These are phyloP conservation scores for Pleurotus giganteus DNA, from an alignment of 768 basidiomycete species.

Conservation along the genomic window DNA sequence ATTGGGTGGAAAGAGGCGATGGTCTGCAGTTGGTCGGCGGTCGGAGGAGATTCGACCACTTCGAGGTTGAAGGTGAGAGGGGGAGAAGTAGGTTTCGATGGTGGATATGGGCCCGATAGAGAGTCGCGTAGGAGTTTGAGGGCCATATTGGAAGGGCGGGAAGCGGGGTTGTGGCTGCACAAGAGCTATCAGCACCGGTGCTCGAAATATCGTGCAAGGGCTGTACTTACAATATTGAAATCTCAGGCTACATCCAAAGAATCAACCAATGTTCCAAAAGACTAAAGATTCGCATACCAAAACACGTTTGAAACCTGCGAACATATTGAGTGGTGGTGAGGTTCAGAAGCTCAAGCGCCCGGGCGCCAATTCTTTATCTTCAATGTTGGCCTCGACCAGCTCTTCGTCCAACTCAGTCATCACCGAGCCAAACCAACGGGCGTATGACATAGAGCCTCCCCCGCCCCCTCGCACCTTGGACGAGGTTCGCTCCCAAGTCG, in stretches of 20 bases:
- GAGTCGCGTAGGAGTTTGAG: slow-evolving; percentile 59
- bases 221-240: slow-evolving; percentile 14
- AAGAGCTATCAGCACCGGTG: background rate
- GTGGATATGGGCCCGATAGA: slow-evolving; percentile 61
- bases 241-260: slow-evolving; percentile 10
- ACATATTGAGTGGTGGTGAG: slow-evolving; percentile 10
- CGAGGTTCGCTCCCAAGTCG: slow-evolving; percentile 50
- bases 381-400: slow-evolving; percentile 3
- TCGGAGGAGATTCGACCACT: slow-evolving; percentile 70
- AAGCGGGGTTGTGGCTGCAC: slow-evolving; percentile 60
- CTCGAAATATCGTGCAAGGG: background rate
- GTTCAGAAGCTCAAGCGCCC: background rate
- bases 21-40: slow-evolving; percentile 61
- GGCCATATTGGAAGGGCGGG: slow-evolving; percentile 63
- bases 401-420: background rate
- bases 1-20: slow-evolving; percentile 62
- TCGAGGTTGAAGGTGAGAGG: slow-evolving; percentile 73
- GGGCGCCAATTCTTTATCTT: background rate
- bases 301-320: slow-evolving; percentile 12
- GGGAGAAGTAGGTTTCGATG: slow-evolving; percentile 36
- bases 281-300: slow-evolving; percentile 5
- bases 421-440: background rate
- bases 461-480: slow-evolving; percentile 39
- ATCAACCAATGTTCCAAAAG: background rate
- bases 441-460: background rate